Evolutionary conservation across 2,329 filamentous ascomycete genomes (phyloP), one percentile per base, ranked within the genome.

Genomic region (Plectosphaerella cucumerina): DNA sequence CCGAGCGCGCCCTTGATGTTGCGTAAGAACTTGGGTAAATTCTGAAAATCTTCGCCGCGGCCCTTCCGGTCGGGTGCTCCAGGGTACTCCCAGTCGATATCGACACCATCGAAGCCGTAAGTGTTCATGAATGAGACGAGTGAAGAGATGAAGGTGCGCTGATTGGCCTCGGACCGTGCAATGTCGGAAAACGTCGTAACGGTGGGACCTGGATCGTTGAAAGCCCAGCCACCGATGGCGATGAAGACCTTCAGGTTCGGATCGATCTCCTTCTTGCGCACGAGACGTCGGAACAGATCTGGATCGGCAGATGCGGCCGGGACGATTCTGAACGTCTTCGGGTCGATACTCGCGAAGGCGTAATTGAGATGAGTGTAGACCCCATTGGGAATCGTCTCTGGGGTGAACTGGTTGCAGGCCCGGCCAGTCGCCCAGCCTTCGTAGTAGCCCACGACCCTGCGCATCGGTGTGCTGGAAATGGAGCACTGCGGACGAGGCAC

Each of bases 1-100:
- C 33, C 6, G 4, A 31, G 35, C 6, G 35, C 18, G 0, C 37
- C 41, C 3, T 49, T 57, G 4, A 54, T 42, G 1, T 50, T 21
- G 1, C 48, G 33, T 18, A 47, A n/a, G 18, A 48, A 26, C 18
- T 10, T 39, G 12, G 35, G 33, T 10, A 48, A 21, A 31, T 48
- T 39, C 18, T 22, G 12, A 5, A 41, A 21, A 17, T 39, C 46
- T 12, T 23, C 46, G 15, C n/a, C 14, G 2, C 35, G 33, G 12
- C 46, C 46, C 14, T 33, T 33, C 10, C 46, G 26, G 15, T 48
- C 46, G 18, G 26, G 17, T 20, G 50, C 50, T 11, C 37, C 47
- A 9, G 62, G 62, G 47, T 69, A 65, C 45, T 71, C 66, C 74
- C 73, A 78, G 53, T 77, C 70, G n/a, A 78, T 56, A 48, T 77